Conservation (phyloP, 2,329 filamentous ascomycete species). For the Cercospora sesami region DNA sequence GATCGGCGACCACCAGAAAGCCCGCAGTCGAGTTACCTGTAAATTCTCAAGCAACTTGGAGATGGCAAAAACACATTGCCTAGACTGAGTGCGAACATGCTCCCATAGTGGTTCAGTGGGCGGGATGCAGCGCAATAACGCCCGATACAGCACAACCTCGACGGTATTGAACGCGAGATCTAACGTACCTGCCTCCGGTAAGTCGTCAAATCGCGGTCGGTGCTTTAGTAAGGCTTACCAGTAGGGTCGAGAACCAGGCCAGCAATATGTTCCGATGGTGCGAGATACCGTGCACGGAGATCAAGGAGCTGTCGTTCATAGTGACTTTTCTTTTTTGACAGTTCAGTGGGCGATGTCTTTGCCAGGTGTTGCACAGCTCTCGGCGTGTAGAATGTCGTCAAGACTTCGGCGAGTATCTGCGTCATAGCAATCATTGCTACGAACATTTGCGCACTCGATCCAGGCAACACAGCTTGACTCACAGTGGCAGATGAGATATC, state of each 20-base stretch:
- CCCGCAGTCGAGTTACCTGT: conserved; percentile 27
- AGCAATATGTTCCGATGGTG: conserved; percentile 12
- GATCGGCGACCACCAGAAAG: conserved; percentile 32
- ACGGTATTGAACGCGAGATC: conserved; percentile 26
- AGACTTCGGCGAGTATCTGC: conserved; percentile 25
- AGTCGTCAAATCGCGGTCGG: background rate
- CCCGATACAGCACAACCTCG: conserved; percentile 26
- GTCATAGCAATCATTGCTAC: conserved; percentile 30
- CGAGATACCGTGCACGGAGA: conserved; percentile 22
- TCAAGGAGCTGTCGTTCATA: conserved; percentile 26
- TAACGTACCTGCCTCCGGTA: conserved; percentile 19
- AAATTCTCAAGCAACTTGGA: conserved; percentile 27
- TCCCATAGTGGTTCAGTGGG: conserved; percentile 12
- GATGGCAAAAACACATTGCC: conserved; percentile 19
- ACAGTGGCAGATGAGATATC: conserved; percentile 25
- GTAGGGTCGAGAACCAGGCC: conserved; percentile 28
- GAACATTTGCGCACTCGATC: conserved; percentile 26
- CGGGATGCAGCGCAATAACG: conserved; percentile 24
- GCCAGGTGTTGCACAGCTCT: conserved; percentile 21
- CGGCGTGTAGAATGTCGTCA: conserved; percentile 28
- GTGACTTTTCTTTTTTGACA: conserved; percentile 16
- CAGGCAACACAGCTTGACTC: conserved; percentile 19
- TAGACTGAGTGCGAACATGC: conserved; percentile 21
- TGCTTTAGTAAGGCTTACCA: conserved; percentile 13
- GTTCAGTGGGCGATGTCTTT: conserved; percentile 14